Conservation (phyloP, 2,329 filamentous ascomycete species). For the Ceratocystis lukuohia region DNA sequence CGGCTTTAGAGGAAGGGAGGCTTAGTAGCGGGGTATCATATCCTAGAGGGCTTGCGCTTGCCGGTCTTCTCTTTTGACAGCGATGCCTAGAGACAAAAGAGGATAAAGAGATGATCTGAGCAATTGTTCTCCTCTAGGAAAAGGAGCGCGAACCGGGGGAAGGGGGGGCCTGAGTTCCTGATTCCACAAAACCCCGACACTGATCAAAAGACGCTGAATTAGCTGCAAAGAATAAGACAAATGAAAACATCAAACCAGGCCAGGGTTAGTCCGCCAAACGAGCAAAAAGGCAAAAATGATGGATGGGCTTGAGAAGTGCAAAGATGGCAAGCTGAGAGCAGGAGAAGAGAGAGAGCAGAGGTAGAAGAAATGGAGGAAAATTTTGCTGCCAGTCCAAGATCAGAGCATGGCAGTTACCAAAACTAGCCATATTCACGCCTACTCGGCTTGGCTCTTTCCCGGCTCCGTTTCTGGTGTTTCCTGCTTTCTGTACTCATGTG, state of each 20-base stretch:
- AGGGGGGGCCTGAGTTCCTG: not conserved
- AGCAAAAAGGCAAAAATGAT: not conserved
- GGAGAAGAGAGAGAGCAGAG: not conserved
- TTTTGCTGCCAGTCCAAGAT: not conserved
- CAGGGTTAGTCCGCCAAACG: not conserved
- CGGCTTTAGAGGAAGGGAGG: not conserved
- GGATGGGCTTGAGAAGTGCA: not conserved
- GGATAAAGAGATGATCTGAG: not conserved
- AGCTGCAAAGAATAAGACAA: not conserved
- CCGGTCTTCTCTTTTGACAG: not conserved
- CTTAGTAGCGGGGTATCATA: not conserved
- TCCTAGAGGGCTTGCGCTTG: not conserved
- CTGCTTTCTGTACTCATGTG: not conserved
- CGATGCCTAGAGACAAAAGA: not conserved
- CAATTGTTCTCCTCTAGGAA: not conserved
- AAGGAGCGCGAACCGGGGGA: not conserved
- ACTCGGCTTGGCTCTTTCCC: not conserved
- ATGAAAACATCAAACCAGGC: not conserved
- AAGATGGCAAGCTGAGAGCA: too few species aligned
- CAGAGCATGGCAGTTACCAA: not conserved
- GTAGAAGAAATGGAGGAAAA: not conserved
- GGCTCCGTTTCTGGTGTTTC: not conserved
- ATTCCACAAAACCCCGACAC: too few species aligned
- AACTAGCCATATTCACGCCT: not conserved
- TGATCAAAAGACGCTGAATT: too few species aligned